These are phyloP conservation scores for Hemisphaericaspora lyxosophila DNA, from an alignment of 1,139 yeast genomes.

Conservation along the genomic window DNA sequence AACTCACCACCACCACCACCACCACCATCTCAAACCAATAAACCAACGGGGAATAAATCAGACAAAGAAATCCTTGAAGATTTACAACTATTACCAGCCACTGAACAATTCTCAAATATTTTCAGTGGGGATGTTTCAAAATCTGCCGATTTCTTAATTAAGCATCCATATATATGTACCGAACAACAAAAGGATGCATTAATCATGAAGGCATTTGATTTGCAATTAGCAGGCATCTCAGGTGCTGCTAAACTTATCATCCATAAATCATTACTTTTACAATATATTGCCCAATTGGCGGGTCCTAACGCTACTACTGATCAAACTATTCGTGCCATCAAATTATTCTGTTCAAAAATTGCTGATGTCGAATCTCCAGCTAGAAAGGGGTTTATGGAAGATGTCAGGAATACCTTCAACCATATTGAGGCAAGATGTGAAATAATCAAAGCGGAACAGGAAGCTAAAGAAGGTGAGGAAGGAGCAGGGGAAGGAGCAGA, in stretches of 20 bases:
- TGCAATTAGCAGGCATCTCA: conserved; percentile 63
- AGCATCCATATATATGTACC: conserved; percentile 68
- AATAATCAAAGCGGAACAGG: conserved; percentile 51
- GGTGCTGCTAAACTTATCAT: conserved; percentile 59
- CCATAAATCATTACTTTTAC: conserved; percentile 77
- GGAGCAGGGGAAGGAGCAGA: conserved; percentile 49
- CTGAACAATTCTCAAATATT: conserved; percentile 63
- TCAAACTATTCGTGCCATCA: conserved; percentile 52
- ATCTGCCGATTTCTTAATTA: conserved; percentile 52
- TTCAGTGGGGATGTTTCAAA: conserved; percentile 45
- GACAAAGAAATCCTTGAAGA: conserved; percentile 35
- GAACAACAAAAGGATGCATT: conserved; percentile 91
- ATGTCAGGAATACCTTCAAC: conserved; percentile 64
- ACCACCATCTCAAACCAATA: conserved; percentile 1
- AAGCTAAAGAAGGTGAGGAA: conserved; percentile 34
- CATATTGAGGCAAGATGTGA: conserved; percentile 79
- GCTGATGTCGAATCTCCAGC: conserved; percentile 58
- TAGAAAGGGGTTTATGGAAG: conserved; percentile 63
- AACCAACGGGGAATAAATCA: conserved; percentile 15
- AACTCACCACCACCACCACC: conserved; percentile 20
- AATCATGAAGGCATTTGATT: conserved; percentile 89
- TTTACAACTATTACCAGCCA: conserved; percentile 50
- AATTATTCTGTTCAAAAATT: conserved; percentile 68
- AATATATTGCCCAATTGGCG: conserved; percentile 69
- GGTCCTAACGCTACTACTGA: conserved; percentile 34